Evolutionary conservation across 2,329 filamentous ascomycete genomes (phyloP).

Genomic region (Cladosporium cucumerinum): DNA sequence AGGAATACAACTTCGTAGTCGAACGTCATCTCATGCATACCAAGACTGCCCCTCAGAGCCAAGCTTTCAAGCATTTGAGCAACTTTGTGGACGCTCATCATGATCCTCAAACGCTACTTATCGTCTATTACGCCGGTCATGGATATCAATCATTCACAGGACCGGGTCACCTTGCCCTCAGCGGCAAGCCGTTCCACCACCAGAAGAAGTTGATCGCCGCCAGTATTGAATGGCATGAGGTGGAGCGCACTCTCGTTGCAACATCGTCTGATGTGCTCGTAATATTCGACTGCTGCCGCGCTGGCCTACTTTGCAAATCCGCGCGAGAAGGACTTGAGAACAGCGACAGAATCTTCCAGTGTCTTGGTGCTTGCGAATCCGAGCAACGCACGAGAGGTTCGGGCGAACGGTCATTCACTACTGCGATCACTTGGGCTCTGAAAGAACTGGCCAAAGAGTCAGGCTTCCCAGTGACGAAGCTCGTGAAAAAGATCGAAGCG

Average conservation of each 20-base stretch:
- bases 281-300: background rate
- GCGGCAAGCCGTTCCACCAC: background rate
- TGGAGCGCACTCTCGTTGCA: background rate
- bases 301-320: background rate
- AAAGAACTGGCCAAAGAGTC: background rate
- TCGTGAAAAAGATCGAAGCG: background rate
- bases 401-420: background rate
- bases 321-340: background rate
- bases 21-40: background rate
- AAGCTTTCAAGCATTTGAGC: constrained; percentile 23
- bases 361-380: background rate
- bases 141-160: constrained; percentile 11
- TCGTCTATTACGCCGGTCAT: constrained; percentile 34
- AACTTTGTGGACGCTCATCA: constrained; percentile 26
- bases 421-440: background rate
- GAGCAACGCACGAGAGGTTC: background rate
- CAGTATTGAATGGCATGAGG: background rate
- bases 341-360: background rate
- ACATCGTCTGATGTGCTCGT: background rate
- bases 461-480: background rate
- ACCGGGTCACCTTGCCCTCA: background rate
- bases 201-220: background rate
- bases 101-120: constrained; percentile 23
- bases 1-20: background rate
- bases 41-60: constrained; percentile 10